Conservation (phyloP, 108 stramenopile genomes). For the Discostella stelligeroides region DNA sequence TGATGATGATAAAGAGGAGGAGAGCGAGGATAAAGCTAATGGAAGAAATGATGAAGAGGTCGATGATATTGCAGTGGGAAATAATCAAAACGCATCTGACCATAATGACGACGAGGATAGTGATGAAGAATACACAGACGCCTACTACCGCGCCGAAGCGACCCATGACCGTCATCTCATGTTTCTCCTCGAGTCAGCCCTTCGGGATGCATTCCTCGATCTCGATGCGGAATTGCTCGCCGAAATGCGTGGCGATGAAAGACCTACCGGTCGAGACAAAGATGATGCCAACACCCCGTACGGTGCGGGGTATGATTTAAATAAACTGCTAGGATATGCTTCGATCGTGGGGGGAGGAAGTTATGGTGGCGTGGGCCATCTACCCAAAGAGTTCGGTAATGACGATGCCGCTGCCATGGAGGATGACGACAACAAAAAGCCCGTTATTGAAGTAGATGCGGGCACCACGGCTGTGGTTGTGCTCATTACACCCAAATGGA, state of each 20-base stretch:
- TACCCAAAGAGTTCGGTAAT: not conserved
- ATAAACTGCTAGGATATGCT: not conserved
- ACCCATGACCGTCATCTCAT: slow-evolving; percentile 36
- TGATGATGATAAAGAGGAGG: no score
- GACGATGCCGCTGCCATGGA: not conserved
- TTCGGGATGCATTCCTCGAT: slow-evolving; percentile 63
- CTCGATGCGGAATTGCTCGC: slow-evolving; percentile 63
- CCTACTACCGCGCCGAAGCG: slow-evolving; percentile 28
- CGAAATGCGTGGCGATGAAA: slow-evolving; percentile 25
- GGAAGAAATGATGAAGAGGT: not conserved
- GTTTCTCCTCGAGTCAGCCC: slow-evolving; percentile 49
- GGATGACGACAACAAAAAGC: slow-evolving; percentile 15
- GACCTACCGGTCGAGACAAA: slow-evolving; percentile 3
- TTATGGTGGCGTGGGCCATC: not conserved
- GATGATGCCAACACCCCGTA: slow-evolving; percentile 51
- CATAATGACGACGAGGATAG: not conserved
- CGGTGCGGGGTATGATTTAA: slow-evolving; percentile 15
- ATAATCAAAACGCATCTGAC: not conserved
- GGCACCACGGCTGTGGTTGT: slow-evolving; percentile 92
- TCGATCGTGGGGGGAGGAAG: not conserved
- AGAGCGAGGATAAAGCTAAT: not conserved
- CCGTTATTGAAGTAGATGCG: slow-evolving; percentile 47
- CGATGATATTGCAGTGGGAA: not conserved
- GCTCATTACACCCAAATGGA: slow-evolving; percentile 79
- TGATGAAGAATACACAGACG: slow-evolving; percentile 6